phyloP scores from a whole-genome alignment of 805 yeast genomes.

The Danielia oregonensis region DNA sequence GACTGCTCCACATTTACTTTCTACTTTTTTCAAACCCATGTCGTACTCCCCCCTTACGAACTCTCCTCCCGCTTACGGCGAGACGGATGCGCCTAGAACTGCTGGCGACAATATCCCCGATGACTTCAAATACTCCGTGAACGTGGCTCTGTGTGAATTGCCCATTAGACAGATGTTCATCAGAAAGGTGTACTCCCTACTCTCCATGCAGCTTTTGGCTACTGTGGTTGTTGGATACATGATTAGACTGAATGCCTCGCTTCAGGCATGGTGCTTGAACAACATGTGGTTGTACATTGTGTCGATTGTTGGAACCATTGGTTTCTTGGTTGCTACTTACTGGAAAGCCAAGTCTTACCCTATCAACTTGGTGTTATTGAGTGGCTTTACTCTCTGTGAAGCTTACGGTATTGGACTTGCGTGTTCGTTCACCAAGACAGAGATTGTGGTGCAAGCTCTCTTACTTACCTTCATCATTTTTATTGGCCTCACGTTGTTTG shows the following conservation, averaged over 20 bases:
- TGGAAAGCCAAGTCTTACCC: slow-evolving; percentile 68
- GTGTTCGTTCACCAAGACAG: slow-evolving; percentile 59
- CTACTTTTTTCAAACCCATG: too few species aligned
- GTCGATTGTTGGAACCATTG: slow-evolving; percentile 56
- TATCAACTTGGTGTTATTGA: slow-evolving; percentile 54
- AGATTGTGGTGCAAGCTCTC: slow-evolving; percentile 66
- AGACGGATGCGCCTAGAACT: slow-evolving; percentile 12
- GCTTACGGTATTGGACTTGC: slow-evolving; percentile 68
- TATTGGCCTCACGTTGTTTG: slow-evolving; percentile 71
- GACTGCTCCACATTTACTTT: too few species aligned
- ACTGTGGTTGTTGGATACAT: slow-evolving; percentile 58
- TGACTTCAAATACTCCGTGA: slow-evolving; percentile 78
- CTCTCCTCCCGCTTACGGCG: slow-evolving; percentile 15
- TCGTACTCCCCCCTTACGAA: slow-evolving; percentile 9
- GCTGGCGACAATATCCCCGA: slow-evolving; percentile 31
- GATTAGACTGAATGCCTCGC: slow-evolving; percentile 41
- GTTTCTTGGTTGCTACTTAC: slow-evolving; percentile 60
- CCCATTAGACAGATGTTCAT: slow-evolving; percentile 72
- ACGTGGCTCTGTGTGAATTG: slow-evolving; percentile 73
- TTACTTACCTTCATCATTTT: slow-evolving; percentile 66
- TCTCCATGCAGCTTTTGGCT: slow-evolving; percentile 57
- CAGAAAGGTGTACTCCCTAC: slow-evolving; percentile 73
- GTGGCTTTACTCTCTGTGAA: slow-evolving; percentile 70
- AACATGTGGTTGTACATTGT: slow-evolving; percentile 60
- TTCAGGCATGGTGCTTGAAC: slow-evolving; percentile 52